These are phyloP conservation scores for Globisporangium paroecandrum DNA, from an alignment of 352 stramenopile genomes.

Conservation along the genomic window DNA sequence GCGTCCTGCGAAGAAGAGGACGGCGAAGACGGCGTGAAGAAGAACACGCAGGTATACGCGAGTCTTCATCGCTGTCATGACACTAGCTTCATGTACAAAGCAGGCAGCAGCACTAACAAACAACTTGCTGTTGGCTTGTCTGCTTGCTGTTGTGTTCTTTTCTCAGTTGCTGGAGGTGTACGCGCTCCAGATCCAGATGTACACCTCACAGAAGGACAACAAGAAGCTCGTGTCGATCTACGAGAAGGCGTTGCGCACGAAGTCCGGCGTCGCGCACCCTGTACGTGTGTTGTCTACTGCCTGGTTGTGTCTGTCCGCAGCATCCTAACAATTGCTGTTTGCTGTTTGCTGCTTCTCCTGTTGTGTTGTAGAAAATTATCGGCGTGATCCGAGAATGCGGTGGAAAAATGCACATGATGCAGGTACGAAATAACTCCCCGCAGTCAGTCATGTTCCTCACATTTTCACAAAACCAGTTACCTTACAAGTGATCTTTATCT, in stretches of 20 bases:
- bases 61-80: not conserved
- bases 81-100: not conserved
- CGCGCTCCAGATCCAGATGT: slow-evolving; percentile 92
- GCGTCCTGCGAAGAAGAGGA: slow-evolving; percentile 83
- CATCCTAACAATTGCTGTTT: not conserved
- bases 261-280: slow-evolving; percentile 87
- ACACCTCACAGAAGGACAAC: slow-evolving; percentile 90
- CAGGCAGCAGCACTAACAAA: not conserved
- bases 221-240: slow-evolving; percentile 94
- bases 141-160: slow-evolving; percentile 14
- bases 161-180: slow-evolving; percentile 91
- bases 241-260: slow-evolving; percentile 87
- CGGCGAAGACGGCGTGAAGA: slow-evolving; percentile 80
- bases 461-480: not conserved
- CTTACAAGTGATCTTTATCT: no score
- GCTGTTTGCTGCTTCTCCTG: not conserved
- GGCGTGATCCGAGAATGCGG: slow-evolving; percentile 94
- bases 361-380: slow-evolving; percentile 80
- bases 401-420: slow-evolving; percentile 96
- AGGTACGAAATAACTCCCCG: slow-evolving; percentile 23
- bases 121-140: not conserved
- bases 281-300: slow-evolving; percentile 23
- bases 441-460: not conserved
- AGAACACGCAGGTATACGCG: slow-evolving; percentile 59
- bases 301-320: not conserved